A percentile compares a stretch with the other conserved stretches of the same genome.
phyloP scores from a whole-genome alignment of 345 rosid species.

The Anastatica hierochuntica region DNA sequence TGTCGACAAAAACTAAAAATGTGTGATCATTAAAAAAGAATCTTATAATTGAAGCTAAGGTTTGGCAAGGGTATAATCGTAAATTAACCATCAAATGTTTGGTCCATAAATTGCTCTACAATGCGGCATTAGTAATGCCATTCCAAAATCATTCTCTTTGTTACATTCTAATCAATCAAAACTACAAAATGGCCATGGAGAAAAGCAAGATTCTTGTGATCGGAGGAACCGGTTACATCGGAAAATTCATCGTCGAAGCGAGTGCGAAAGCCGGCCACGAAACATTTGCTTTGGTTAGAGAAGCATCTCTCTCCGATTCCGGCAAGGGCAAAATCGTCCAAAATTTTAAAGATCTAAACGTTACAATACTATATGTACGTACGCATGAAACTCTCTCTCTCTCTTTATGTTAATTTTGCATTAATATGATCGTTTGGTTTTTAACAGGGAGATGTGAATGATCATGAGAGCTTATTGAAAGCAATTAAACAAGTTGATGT shows the following conservation, averaged over 20 bases:
- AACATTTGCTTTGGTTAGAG: conserved; percentile 27
- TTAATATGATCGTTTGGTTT: background rate
- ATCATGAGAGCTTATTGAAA: conserved; percentile 63
- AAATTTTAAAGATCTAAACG: conserved; percentile 23
- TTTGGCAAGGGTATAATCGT: too few relatives aligned
- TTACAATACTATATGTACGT: conserved; percentile 14
- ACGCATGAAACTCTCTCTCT: background rate
- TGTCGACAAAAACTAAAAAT: too few relatives aligned
- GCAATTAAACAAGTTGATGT: conserved; percentile 70
- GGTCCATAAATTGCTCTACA: too few relatives aligned
- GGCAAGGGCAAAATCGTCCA: conserved; percentile 25
- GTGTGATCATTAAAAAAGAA: too few relatives aligned
- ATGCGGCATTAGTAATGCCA: too few relatives aligned
- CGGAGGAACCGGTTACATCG: conserved; percentile 34
- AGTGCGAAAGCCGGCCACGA: conserved; percentile 26
- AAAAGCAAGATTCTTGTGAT: conserved; percentile 31
- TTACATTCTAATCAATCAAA: too few relatives aligned
- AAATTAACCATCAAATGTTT: too few relatives aligned
- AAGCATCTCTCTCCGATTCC: conserved; percentile 24
- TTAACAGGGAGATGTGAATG: conserved; percentile 33
- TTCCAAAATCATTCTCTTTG: too few relatives aligned
- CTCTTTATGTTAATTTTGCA: background rate
- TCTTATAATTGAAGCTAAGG: too few relatives aligned
- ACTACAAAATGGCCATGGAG: conserved; percentile 4
- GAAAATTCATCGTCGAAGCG: conserved; percentile 28